Evolutionary conservation across 176 grass and related monocot genomes (phyloP).

Genomic region (Avena atlantica): DNA sequence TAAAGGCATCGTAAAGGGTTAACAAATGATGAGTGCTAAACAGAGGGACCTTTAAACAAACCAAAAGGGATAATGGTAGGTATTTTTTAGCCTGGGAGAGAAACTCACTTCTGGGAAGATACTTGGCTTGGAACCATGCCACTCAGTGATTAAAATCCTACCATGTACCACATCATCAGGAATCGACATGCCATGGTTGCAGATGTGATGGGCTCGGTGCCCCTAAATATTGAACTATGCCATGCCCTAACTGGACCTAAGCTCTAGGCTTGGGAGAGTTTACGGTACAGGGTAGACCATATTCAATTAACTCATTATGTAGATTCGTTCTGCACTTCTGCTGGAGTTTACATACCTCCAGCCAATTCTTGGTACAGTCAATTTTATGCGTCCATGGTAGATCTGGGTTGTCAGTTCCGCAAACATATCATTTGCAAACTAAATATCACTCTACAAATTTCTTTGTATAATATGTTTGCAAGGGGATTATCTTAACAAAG

Average conservation of each 20-base stretch:
- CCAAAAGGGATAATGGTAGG: neutral
- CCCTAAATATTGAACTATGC: neutral
- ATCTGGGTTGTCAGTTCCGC: neutral
- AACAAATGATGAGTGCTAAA: conserved; percentile 26
- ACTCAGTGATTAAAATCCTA: conserved; percentile 3
- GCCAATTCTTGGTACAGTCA: neutral
- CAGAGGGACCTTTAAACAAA: conserved; percentile 9
- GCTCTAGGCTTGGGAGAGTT: neutral
- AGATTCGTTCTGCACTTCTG: neutral
- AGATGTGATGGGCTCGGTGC: neutral
- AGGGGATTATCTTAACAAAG: neutral
- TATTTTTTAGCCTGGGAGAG: neutral
- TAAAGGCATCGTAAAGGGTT: conserved; percentile 30
- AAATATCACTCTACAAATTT: neutral
- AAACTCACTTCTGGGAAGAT: neutral
- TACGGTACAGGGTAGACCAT: neutral
- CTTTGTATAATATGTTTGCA: neutral
- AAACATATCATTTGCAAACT: neutral
- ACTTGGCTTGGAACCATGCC: neutral
- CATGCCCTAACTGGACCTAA: neutral
- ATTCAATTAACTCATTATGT: neutral
- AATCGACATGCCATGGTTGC: neutral
- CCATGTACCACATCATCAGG: neutral
- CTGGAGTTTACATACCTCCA: conserved; percentile 3
- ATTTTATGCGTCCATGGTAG: neutral